These are phyloP conservation scores for Syzygium aromaticum DNA, from an alignment of 345 rosid species.

Conservation along the genomic window DNA sequence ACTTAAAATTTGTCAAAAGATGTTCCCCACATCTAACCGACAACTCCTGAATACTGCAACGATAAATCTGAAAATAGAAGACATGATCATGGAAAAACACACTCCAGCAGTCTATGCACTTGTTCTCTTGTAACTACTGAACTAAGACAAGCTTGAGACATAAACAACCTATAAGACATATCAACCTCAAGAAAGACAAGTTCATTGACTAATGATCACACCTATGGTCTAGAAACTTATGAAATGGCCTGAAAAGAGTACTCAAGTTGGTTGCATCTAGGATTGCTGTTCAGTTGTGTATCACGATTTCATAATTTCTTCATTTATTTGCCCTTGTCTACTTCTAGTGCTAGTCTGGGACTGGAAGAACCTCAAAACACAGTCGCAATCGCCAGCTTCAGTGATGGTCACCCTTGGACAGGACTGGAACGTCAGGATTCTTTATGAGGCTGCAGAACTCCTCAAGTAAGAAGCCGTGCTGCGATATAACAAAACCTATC, in stretches of 20 bases:
- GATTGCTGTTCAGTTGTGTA: too few relatives aligned
- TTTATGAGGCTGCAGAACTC: background rate
- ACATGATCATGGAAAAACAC: background rate
- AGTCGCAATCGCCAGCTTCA: background rate
- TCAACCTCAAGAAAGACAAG: background rate
- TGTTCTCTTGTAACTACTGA: background rate
- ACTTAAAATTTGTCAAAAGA: background rate
- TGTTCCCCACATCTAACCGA: background rate
- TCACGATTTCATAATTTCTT: background rate
- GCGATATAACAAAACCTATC: background rate
- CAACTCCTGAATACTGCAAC: background rate
- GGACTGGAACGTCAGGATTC: background rate
- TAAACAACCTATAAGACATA: background rate
- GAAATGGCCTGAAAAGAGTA: background rate
- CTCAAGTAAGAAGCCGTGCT: background rate
- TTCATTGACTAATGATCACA: background rate
- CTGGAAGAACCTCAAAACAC: background rate
- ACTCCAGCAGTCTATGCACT: background rate
- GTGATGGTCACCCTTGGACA: background rate
- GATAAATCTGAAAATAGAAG: background rate
- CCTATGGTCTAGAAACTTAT: background rate
- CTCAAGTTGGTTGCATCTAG: background rate
- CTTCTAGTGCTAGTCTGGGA: background rate
- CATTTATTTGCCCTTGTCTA: background rate
- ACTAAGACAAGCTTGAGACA: background rate